phyloP scores from a whole-genome alignment of 495 filamentous ascomycete species.

The Aspergillus panamensis region DNA sequence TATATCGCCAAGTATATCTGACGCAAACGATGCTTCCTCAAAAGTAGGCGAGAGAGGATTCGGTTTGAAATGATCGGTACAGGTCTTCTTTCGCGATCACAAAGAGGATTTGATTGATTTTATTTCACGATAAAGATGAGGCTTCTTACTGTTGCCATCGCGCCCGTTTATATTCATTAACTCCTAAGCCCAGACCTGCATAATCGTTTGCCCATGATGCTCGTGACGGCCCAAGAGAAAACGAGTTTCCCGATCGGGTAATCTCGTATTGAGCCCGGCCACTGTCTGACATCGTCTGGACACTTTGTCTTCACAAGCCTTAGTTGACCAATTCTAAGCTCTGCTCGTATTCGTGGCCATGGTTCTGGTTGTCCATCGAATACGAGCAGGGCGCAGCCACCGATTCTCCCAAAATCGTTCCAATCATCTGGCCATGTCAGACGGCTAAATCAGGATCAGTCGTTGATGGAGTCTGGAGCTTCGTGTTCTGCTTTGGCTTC shows the following conservation, averaged over 20 bases:
- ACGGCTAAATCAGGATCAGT: background rate
- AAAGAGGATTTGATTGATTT: no score
- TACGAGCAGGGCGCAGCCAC: constrained; percentile 5
- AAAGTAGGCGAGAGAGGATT: no score
- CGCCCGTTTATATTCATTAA: background rate
- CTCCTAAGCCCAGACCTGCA: background rate
- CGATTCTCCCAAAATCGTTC: background rate
- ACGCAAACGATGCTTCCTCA: no score
- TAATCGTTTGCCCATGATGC: background rate
- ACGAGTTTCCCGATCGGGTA: constrained; percentile 24
- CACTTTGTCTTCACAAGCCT: background rate
- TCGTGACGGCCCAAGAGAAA: constrained; percentile 20
- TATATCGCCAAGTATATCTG: background rate
- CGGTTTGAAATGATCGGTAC: no score
- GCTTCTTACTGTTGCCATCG: background rate
- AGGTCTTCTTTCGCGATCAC: no score
- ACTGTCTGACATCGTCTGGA: background rate
- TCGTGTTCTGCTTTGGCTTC: background rate
- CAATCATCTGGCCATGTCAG: background rate
- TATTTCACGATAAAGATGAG: no score
- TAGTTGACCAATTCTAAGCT: background rate
- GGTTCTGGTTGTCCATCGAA: background rate
- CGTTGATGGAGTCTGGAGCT: background rate
- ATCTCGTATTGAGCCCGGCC: constrained; percentile 10
- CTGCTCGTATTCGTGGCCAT: constrained; percentile 9